Evolutionary conservation across 1,284 basidiomycete genomes (phyloP), one percentile per base, ranked within the genome.

Genomic region (Fistulinella staudtii): DNA sequence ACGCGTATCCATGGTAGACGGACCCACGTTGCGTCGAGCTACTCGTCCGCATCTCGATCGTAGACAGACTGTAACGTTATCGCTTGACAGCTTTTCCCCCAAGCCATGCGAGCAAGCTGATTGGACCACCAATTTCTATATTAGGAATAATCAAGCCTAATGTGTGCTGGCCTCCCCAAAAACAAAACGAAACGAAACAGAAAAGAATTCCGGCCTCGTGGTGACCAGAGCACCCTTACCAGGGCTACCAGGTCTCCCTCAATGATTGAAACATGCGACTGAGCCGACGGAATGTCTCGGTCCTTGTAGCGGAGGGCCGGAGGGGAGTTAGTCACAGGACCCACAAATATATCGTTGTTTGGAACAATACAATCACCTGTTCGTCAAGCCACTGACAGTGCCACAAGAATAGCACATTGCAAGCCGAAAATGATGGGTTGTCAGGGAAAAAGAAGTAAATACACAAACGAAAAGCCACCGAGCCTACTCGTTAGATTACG

Each of bases 1-100:
- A 52, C 52, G 21, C 24, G 58, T 64, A 56, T 63, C 61, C 55
- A 58, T 64, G 61, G 45, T 36, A 60, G 57, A 49, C 21, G 17
- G n/a, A n/a, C 47, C 47, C 60, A 61, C 58, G 57, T 59, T 59
- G 51, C 44, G 30, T 59, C 41, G 53, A 52, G 36, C 46, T 43
- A n/a, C n/a, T 54, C 44, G 37, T 34, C 20, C 33, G 8, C 10
- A 7, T 10, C 37, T 46, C 38, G 44, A 48, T 41, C 37, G 23
- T 46, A 49, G 46, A 45, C 29, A 41, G 46, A 41, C 40, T 46
- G 48, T 47, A 45, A 61, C 54, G 59, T 57, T 48, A 61, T 61
- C 51, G 36, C 44, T 24, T 53, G 49, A 37, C 44, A 43, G 37
- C 45, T 33, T 51, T 46, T 17, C 1, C 36, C 41, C 53, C n/a